Conservation (phyloP, 2,329 filamentous ascomycete species). For the Aspergillus terreus region DNA sequence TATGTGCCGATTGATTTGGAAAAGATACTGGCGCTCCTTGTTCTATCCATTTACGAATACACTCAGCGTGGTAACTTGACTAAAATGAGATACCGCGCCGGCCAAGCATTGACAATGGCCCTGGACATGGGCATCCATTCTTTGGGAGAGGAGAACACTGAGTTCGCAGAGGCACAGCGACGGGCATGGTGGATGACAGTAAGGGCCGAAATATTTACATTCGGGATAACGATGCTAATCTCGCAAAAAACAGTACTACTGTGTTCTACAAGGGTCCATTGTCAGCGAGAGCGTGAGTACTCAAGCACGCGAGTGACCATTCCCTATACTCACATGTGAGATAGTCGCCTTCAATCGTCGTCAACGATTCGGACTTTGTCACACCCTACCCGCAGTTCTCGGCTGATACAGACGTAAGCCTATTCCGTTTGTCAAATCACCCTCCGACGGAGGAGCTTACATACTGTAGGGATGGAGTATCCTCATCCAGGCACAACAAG, state of each 20-base stretch:
- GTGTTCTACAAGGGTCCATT: conserved; percentile 43
- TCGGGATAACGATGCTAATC: background rate
- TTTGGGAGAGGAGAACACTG: conserved; percentile 28
- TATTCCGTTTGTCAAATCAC: background rate
- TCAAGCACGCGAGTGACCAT: background rate
- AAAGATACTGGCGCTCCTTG: conserved; percentile 37
- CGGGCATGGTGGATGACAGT: conserved; percentile 50
- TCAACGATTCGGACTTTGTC: conserved; percentile 41
- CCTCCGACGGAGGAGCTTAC: background rate
- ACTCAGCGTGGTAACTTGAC: conserved; percentile 42
- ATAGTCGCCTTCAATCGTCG: conserved; percentile 37
- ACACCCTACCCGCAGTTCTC: conserved; percentile 40
- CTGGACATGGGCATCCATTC: conserved; percentile 43
- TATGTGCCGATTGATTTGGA: conserved; percentile 40
- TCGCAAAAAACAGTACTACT: conserved; percentile 35
- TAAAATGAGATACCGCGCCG: conserved; percentile 45
- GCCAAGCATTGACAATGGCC: conserved; percentile 42
- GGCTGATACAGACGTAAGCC: conserved; percentile 37
- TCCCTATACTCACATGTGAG: background rate
- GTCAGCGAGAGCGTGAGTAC: conserved; percentile 40
- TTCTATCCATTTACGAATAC: conserved; percentile 46
- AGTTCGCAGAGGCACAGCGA: conserved; percentile 38
- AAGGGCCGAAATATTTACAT: conserved; percentile 8
- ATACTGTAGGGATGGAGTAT: conserved; percentile 38
- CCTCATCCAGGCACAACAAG: conserved; percentile 42